Evolutionary conservation across 306 rosid genomes (phyloP), one percentile per base, ranked within the genome.

Genomic region (Lablab purpureus): DNA sequence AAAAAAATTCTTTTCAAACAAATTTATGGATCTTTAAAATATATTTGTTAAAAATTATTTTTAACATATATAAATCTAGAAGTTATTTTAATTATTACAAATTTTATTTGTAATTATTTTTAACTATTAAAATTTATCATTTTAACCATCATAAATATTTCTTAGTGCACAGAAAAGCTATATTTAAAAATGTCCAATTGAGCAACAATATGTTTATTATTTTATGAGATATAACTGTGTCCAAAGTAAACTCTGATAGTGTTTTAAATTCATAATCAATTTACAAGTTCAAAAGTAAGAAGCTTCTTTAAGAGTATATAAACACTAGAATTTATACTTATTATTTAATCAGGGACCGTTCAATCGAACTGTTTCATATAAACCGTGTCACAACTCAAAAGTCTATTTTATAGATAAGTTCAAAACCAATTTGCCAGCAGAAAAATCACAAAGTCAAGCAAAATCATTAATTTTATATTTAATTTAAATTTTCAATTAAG

Each of bases 381-480:
- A 63, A 17, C 55, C 49, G 17, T 22, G 50, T 32, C 30, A 17
- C 7, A 63, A 36, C 23, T 32, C 50, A 19, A 19, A 74, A 74
- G 66, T 22, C 71, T 23, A 45, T 11, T 10, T 34, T 25, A 12
- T 4, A 45, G 82, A 79, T 46, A 55, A 74, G 45, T 43, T 55
- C 80, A 74, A 74, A 66, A 45, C 27, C 84, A 49, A 74, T 46
- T 17, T 67, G 47, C 71, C 45, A 43, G 37, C 32, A 43, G 12
- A 40, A 45, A 30, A 46, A 6, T 7, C 12, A 4, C 22, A 62
- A 63, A 30, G 22, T 64, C 25, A 6, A 30, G 22, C 34, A 12
- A 55, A 21, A 73, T 9, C 66, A 14, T 72, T 59, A 59, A 13
- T 34, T 34, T 54, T 36, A 30, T 65, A 23, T 73, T 69, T 43